Percentiles rank a stretch among this genome's conserved stretches.
Evolutionary conservation across 1,284 basidiomycete species (phyloP).

Genomic region (Cryptococcus hybrid): DNA sequence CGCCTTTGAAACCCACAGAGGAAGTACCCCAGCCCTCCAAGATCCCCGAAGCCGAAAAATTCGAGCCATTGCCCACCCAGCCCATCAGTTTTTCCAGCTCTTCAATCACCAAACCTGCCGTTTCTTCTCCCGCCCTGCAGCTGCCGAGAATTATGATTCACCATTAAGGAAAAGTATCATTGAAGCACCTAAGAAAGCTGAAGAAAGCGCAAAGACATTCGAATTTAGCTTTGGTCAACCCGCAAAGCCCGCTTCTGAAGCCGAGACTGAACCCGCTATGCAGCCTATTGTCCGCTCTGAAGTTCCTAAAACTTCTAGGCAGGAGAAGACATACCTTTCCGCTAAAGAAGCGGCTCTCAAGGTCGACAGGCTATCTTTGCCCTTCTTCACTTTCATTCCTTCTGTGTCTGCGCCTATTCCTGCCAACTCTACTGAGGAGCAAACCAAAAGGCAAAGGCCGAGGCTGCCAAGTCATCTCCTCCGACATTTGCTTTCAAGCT

Average conservation of each 20-base stretch:
- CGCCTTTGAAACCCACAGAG: too few relatives aligned
- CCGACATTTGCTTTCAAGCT: conserved; percentile 17
- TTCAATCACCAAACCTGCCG: neutral
- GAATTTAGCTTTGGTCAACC: neutral
- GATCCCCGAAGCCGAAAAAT: neutral
- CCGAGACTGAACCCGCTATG: too few relatives aligned
- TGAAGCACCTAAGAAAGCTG: conserved; percentile 2
- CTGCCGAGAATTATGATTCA: conserved; percentile 11
- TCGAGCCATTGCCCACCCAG: neutral
- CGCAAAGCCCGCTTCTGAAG: neutral
- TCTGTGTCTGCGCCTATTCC: conserved; percentile 5
- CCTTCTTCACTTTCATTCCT: conserved; percentile 18
- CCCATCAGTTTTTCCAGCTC: neutral
- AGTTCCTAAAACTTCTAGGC: neutral
- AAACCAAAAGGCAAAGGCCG: conserved; percentile 13
- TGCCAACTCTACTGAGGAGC: conserved; percentile 5
- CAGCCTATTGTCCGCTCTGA: neutral
- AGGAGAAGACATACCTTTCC: conserved; percentile 18
- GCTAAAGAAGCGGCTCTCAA: conserved; percentile 39
- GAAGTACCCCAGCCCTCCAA: neutral
- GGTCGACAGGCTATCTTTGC: conserved; percentile 25
- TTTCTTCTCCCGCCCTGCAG: neutral
- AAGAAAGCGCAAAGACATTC: neutral
- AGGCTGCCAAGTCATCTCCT: neutral
- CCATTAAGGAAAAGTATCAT: conserved; percentile 10